Percentiles rank a stretch among this genome's conserved stretches.
Evolutionary conservation across 169 alveolate species (phyloP).

Genomic region (Blepharisma undulans): DNA sequence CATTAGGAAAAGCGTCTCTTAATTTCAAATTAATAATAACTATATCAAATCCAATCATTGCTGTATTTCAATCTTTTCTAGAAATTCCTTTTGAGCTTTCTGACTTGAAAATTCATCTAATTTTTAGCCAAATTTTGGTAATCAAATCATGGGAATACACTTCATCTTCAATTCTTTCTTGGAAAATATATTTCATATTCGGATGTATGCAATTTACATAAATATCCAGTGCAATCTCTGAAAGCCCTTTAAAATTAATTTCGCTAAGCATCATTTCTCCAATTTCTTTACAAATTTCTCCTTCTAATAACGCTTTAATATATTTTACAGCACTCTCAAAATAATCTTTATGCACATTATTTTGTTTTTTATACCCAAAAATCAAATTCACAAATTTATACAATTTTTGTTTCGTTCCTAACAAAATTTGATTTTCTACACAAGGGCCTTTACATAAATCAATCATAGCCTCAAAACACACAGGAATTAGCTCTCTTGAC

Average conservation of each 20-base stretch:
- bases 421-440: slow-evolving; percentile 26
- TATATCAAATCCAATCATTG: slow-evolving; percentile 21
- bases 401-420: slow-evolving; percentile 24
- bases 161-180: slow-evolving; percentile 12
- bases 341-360: neutral
- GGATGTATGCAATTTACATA: slow-evolving; percentile 21
- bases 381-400: slow-evolving; percentile 20
- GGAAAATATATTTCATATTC: neutral
- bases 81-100: neutral
- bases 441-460: slow-evolving; percentile 43
- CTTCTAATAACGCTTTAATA: slow-evolving; percentile 21
- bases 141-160: neutral
- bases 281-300: slow-evolving; percentile 15
- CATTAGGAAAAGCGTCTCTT: neutral
- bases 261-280: slow-evolving; percentile 3
- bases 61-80: neutral
- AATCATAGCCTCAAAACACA: slow-evolving; percentile 26
- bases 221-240: neutral
- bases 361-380: neutral
- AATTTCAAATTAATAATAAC: neutral
- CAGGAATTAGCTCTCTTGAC: neutral
- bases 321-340: neutral
- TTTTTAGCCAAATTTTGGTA: neutral
- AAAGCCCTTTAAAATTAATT: neutral
- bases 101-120: neutral